phyloP scores from a whole-genome alignment of 2,329 filamentous ascomycete genomes.

The Sarocladium kiliense region DNA sequence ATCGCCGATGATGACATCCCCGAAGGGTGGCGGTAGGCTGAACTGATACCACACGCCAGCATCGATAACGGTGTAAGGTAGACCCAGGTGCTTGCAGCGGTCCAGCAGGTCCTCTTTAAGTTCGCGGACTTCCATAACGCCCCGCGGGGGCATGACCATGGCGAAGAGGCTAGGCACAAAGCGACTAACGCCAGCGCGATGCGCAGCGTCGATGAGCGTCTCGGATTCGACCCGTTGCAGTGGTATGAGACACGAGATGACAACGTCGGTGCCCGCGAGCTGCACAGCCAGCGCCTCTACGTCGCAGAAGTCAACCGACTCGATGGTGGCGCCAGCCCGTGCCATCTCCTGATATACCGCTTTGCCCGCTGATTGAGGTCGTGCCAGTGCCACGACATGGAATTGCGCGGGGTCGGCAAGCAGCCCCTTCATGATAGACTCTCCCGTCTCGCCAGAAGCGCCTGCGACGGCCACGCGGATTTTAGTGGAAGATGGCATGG shows the following conservation, averaged over 20 bases:
- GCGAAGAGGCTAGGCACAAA: conserved; percentile 47
- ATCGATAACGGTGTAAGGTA: conserved; percentile 53
- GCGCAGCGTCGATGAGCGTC: conserved; percentile 40
- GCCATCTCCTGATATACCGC: not conserved
- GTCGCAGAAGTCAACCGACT: not conserved
- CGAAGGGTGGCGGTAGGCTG: conserved; percentile 22
- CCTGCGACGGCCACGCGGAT: conserved; percentile 32
- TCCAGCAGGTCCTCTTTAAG: conserved; percentile 45
- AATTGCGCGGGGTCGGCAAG: conserved; percentile 23
- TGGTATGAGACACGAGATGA: conserved; percentile 36
- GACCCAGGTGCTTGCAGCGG: conserved; percentile 38
- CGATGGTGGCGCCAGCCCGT: not conserved
- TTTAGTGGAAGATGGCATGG: no score
- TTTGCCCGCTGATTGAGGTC: not conserved
- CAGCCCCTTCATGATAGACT: conserved; percentile 31
- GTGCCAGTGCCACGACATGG: not conserved
- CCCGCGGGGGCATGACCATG: conserved; percentile 34
- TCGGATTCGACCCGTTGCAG: conserved; percentile 34
- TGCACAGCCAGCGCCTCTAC: not conserved
- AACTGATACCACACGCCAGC: conserved; percentile 55
- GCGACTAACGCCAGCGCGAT: conserved; percentile 42
- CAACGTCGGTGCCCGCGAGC: conserved; percentile 19
- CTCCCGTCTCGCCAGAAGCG: conserved; percentile 36
- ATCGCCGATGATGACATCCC: conserved; percentile 35
- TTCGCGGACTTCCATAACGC: conserved; percentile 21